A percentile compares a stretch with the other conserved stretches of the same genome.
Conservation (phyloP, 192 early-diverging fungal genomes). For the Dispira simplex region DNA sequence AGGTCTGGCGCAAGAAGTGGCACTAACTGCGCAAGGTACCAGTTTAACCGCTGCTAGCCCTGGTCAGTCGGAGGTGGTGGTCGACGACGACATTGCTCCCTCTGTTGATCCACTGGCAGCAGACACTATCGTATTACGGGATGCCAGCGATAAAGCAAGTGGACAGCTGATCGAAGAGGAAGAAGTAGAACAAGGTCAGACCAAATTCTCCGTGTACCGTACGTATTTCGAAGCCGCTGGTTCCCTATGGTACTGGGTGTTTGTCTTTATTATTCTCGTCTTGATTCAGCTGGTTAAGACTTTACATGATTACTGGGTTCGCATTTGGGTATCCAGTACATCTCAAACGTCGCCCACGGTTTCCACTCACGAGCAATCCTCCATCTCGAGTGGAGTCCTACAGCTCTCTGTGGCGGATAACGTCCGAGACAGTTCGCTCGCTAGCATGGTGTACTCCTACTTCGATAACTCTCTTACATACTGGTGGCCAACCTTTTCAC, state of each 20-base stretch:
- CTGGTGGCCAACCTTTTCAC: no score
- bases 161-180: constrained; percentile 71
- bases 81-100: constrained; percentile 20
- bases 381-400: neutral
- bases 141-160: constrained; percentile 21
- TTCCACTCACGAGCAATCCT: neutral
- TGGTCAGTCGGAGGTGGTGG: constrained; percentile 3
- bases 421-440: constrained; percentile 11
- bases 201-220: constrained; percentile 57
- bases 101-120: constrained; percentile 14
- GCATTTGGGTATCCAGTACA: constrained; percentile 33
- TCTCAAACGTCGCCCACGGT: neutral
- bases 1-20: neutral
- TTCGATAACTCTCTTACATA: neutral
- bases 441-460: neutral
- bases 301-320: constrained; percentile 47
- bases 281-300: constrained; percentile 24
- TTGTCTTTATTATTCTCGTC: constrained; percentile 27
- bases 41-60: constrained; percentile 10
- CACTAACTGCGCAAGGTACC: neutral
- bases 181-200: constrained; percentile 65
- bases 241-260: constrained; percentile 42
- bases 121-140: constrained; percentile 17
- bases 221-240: constrained; percentile 60
- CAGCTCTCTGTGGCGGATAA: neutral